Percentiles rank a stretch among this genome's conserved stretches.
These are phyloP conservation scores for Cutaneotrichosporon arboriforme DNA, from an alignment of 1,284 basidiomycete species.

Conservation along the genomic window DNA sequence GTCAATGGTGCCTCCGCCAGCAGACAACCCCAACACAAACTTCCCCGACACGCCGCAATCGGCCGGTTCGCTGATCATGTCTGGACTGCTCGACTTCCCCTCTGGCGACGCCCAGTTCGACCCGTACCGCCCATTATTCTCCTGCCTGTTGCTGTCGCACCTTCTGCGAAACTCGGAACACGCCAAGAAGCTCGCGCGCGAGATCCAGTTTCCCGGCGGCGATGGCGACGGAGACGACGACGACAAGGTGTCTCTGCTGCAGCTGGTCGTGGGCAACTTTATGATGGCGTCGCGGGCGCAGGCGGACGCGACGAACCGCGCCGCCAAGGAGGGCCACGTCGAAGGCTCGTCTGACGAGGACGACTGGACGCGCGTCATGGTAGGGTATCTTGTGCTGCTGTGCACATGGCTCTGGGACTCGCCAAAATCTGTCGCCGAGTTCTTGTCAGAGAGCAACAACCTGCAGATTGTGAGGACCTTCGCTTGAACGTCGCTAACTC, in stretches of 20 bases:
- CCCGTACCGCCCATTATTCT: constrained; percentile 53
- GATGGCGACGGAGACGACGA: constrained; percentile 49
- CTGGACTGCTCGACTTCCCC: constrained; percentile 50
- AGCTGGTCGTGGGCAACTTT: constrained; percentile 57
- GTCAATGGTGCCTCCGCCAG: constrained; percentile 32
- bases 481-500: neutral
- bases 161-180: constrained; percentile 54
- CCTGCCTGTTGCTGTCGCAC: constrained; percentile 52
- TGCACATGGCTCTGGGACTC: constrained; percentile 97
- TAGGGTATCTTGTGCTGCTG: constrained; percentile 76
- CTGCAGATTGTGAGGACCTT: constrained; percentile 78
- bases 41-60: constrained; percentile 35
- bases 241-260: constrained; percentile 53
- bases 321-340: constrained; percentile 34
- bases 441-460: constrained; percentile 80
- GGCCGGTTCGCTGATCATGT: constrained; percentile 52
- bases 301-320: constrained; percentile 47
- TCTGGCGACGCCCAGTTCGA: constrained; percentile 44
- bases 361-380: constrained; percentile 86
- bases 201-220: constrained; percentile 45
- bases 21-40: constrained; percentile 26
- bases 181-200: constrained; percentile 53
- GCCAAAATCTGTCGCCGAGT: constrained; percentile 76
- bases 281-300: constrained; percentile 58
- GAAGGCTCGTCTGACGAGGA: constrained; percentile 45